Evolutionary conservation across 208 protist genomes (phyloP).

Genomic region (Novymonas esmeraldas): DNA sequence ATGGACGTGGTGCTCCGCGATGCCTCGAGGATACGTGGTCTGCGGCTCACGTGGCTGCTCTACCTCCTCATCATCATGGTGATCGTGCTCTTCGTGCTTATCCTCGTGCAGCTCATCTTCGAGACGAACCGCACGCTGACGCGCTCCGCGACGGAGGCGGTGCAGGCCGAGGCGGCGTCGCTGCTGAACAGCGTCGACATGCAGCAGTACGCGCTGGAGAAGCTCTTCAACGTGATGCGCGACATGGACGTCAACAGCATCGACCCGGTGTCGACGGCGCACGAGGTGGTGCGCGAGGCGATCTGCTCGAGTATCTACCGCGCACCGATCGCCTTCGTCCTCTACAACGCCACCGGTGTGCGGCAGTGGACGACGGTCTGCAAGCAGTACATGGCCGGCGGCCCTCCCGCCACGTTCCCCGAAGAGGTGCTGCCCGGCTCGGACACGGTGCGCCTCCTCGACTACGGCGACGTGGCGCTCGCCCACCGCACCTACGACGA

Average conservation of each 20-base stretch:
- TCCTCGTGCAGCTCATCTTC: constrained; percentile 58
- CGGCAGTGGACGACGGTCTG: constrained; percentile 17
- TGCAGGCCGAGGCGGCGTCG: constrained; percentile 32
- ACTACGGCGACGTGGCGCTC: constrained; percentile 18
- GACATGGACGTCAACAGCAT: neutral
- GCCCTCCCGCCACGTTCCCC: neutral
- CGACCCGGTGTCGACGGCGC: neutral
- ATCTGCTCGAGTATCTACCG: constrained; percentile 39
- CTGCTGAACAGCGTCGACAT: constrained; percentile 30
- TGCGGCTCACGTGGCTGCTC: constrained; percentile 73
- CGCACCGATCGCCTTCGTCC: constrained; percentile 34
- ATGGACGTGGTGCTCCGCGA: constrained; percentile 65
- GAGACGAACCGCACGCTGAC: constrained; percentile 50
- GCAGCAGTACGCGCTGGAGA: constrained; percentile 22
- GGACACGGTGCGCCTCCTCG: constrained; percentile 1
- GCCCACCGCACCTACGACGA: constrained; percentile 16
- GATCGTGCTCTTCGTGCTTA: constrained; percentile 54
- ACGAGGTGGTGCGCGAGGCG: constrained; percentile 2
- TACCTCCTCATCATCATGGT: constrained; percentile 60
- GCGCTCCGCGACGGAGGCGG: constrained; percentile 33
- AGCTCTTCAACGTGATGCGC: constrained; percentile 15
- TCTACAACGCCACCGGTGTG: constrained; percentile 26
- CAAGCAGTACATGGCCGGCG: neutral
- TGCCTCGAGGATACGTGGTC: constrained; percentile 49
- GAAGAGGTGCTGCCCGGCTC: neutral